Percentiles rank a stretch among this genome's conserved stretches.
Evolutionary conservation across 192 early-diverging fungal genomes (phyloP).

Genomic region (Dispira simplex): DNA sequence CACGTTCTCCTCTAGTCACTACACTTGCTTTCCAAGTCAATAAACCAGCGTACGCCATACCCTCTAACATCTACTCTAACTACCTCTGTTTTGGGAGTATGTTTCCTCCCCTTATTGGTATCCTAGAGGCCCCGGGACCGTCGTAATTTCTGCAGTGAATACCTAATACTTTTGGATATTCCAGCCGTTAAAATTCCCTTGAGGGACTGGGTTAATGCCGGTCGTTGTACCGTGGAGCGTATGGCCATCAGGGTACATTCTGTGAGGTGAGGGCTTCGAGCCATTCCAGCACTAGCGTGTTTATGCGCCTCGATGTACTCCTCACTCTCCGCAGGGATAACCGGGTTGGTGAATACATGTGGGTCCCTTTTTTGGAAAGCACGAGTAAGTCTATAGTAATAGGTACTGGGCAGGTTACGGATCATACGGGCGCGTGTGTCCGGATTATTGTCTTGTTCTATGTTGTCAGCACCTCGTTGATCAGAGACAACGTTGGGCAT

Average conservation of each 20-base stretch:
- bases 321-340: slow-evolving; percentile 7
- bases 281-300: slow-evolving; percentile 20
- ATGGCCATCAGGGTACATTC: slow-evolving; percentile 39
- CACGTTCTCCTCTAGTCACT: too few relatives aligned
- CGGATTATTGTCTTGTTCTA: slow-evolving; percentile 47
- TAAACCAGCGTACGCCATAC: too few relatives aligned
- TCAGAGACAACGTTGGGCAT: slow-evolving; percentile 26
- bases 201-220: slow-evolving; percentile 76
- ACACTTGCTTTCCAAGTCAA: too few relatives aligned
- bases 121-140: slow-evolving; percentile 4
- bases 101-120: neutral
- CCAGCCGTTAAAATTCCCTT: slow-evolving; percentile 93
- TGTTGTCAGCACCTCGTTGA: slow-evolving; percentile 6
- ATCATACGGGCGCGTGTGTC: slow-evolving; percentile 48
- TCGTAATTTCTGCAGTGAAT: slow-evolving; percentile 30
- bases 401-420: slow-evolving; percentile 62
- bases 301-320: slow-evolving; percentile 18
- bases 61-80: too few relatives aligned
- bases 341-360: neutral
- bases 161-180: slow-evolving; percentile 35
- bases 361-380: slow-evolving; percentile 22
- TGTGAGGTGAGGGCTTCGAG: slow-evolving; percentile 17
- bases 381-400: slow-evolving; percentile 39
- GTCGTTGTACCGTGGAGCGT: slow-evolving; percentile 32
- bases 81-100: too few relatives aligned